These are phyloP conservation scores for Hydnum rufescens DNA, from an alignment of 768 basidiomycete species.

Conservation along the genomic window DNA sequence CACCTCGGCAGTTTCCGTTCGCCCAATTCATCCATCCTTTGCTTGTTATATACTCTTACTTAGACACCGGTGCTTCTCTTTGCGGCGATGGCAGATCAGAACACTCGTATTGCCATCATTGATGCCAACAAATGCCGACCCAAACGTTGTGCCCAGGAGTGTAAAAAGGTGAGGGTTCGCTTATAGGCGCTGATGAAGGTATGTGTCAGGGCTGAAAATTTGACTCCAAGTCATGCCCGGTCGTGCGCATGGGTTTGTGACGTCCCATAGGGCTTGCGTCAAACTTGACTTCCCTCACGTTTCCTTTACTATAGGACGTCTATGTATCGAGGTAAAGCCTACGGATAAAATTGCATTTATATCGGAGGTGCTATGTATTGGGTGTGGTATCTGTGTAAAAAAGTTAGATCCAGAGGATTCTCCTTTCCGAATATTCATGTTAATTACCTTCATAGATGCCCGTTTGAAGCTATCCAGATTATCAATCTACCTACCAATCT, in stretches of 20 bases:
- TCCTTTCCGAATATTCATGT: not conserved
- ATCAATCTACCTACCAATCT: slow-evolving; percentile 98
- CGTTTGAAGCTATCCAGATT: slow-evolving; percentile 97
- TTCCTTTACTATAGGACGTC: slow-evolving; percentile 61
- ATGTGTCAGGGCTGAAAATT: not conserved
- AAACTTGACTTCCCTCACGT: not conserved
- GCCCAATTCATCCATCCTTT: no score
- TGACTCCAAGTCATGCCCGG: slow-evolving; percentile 65
- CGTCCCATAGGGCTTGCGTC: not conserved
- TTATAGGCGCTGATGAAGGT: not conserved
- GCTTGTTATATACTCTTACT: no score
- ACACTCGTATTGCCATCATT: slow-evolving; percentile 94
- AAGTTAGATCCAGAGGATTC: slow-evolving; percentile 37
- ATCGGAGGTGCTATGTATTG: slow-evolving; percentile 96
- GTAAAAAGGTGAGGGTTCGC: slow-evolving; percentile 56
- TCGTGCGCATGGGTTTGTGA: slow-evolving; percentile 81
- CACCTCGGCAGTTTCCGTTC: no score
- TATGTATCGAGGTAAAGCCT: slow-evolving; percentile 95
- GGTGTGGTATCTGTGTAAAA: slow-evolving; percentile 99
- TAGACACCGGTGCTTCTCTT: not conserved
- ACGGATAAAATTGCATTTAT: slow-evolving; percentile 97
- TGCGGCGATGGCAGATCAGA: slow-evolving; percentile 86
- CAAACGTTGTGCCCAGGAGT: slow-evolving; percentile 92
- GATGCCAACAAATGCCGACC: slow-evolving; percentile 88
- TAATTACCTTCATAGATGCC: slow-evolving; percentile 41